These are phyloP conservation scores for Eimeria necatrix DNA, from an alignment of 169 alveolate species.

Conservation along the genomic window DNA sequence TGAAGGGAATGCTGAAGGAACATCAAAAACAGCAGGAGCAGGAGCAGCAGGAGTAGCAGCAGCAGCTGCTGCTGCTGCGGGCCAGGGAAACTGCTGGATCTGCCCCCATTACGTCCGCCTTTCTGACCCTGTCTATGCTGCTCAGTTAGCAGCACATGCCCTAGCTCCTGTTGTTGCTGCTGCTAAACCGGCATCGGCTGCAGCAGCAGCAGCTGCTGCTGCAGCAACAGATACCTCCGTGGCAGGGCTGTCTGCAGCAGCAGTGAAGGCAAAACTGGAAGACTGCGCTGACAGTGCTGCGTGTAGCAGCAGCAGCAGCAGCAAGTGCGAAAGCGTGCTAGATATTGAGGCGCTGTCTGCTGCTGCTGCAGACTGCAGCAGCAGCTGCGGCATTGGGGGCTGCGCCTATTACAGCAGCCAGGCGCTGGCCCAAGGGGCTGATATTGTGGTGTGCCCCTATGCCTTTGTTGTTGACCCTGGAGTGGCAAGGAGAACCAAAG, in stretches of 20 bases:
- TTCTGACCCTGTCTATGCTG: slow-evolving; percentile 3
- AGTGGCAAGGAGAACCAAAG: slow-evolving; percentile 37
- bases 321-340: slow-evolving; percentile 16
- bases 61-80: background rate
- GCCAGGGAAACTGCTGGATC: background rate
- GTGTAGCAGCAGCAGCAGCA: slow-evolving; percentile 36
- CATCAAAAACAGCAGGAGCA: background rate
- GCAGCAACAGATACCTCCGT: background rate
- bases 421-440: slow-evolving; percentile 31
- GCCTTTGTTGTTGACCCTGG: slow-evolving; percentile 49
- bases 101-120: slow-evolving; percentile 39
- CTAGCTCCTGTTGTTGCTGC: background rate
- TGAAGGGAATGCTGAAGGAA: background rate
- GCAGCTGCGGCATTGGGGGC: slow-evolving; percentile 36
- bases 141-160: slow-evolving; percentile 25
- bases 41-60: background rate
- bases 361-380: slow-evolving; percentile 1
- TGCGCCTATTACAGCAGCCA: slow-evolving; percentile 44
- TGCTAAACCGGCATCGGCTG: background rate
- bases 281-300: background rate
- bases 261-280: background rate
- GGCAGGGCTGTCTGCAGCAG: background rate
- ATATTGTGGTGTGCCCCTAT: slow-evolving; percentile 39
- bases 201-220: slow-evolving; percentile 36
- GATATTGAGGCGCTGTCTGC: slow-evolving; percentile 13